phyloP scores from a whole-genome alignment of 2,329 filamentous ascomycete genomes.

The Claviceps sp. region DNA sequence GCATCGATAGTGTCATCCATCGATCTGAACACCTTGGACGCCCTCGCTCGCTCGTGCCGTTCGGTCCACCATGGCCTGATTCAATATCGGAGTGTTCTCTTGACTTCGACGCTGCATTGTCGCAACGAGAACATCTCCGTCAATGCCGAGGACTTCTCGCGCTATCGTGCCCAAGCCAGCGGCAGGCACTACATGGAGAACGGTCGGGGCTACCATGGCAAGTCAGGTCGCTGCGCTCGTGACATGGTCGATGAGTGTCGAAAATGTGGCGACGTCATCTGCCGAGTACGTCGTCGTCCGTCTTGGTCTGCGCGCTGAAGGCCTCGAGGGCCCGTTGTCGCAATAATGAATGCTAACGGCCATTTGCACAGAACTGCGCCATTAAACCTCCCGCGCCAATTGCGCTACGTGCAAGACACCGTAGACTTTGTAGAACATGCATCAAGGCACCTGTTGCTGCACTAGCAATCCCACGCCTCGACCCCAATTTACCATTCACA shows the following conservation, averaged over 20 bases:
- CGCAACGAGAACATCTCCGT: slow-evolving; percentile 50
- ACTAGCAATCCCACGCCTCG: slow-evolving; percentile 32
- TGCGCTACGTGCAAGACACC: slow-evolving; percentile 60
- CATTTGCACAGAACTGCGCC: slow-evolving; percentile 60
- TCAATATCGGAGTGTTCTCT: slow-evolving; percentile 61
- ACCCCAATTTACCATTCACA: slow-evolving; percentile 33
- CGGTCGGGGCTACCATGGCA: slow-evolving; percentile 43
- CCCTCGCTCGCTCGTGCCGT: slow-evolving; percentile 69
- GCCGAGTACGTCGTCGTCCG: slow-evolving; percentile 48
- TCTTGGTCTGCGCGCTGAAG: not conserved
- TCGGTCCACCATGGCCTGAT: slow-evolving; percentile 66
- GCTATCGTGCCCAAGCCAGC: slow-evolving; percentile 41
- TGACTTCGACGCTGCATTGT: slow-evolving; percentile 67
- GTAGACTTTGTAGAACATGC: slow-evolving; percentile 68
- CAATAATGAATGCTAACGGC: slow-evolving; percentile 2
- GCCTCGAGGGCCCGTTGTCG: not conserved
- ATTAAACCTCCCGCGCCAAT: slow-evolving; percentile 64
- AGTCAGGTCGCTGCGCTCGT: slow-evolving; percentile 66
- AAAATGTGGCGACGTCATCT: slow-evolving; percentile 63
- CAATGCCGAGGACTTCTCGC: slow-evolving; percentile 41
- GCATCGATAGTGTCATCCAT: slow-evolving; percentile 61
- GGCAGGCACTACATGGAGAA: slow-evolving; percentile 50
- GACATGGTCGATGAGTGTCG: slow-evolving; percentile 80
- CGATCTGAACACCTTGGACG: slow-evolving; percentile 78
- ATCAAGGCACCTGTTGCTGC: slow-evolving; percentile 53